A percentile compares a stretch with the other conserved stretches of the same genome.
phyloP scores from a whole-genome alignment of 73 alveolate genomes.

The Loxodes magnus region DNA sequence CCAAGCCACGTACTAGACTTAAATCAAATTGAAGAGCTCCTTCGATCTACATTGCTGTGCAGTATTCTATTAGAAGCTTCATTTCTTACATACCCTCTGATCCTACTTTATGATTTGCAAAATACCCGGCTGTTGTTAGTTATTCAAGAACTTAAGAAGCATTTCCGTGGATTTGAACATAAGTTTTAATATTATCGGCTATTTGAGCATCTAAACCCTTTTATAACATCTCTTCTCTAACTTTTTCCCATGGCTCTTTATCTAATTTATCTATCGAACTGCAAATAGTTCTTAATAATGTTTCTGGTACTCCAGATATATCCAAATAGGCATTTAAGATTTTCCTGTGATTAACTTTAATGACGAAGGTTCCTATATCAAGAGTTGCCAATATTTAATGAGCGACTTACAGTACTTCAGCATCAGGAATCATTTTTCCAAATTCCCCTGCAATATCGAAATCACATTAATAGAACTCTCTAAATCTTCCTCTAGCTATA shows the following conservation, averaged over 20 bases:
- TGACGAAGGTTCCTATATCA: conserved; percentile 46
- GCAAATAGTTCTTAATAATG: conserved; percentile 62
- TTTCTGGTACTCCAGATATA: conserved; percentile 50
- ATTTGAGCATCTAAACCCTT: conserved; percentile 69
- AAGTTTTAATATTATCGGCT: conserved; percentile 57
- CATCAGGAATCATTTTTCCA: conserved; percentile 80
- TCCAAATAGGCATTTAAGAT: conserved; percentile 64
- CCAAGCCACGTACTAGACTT: conserved; percentile 90
- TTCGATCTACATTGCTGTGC: conserved; percentile 37
- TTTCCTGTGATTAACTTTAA: conserved; percentile 70
- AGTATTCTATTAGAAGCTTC: conserved; percentile 51
- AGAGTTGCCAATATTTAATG: conserved; percentile 33
- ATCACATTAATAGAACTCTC: conserved; percentile 93
- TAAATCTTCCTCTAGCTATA: conserved; percentile 81
- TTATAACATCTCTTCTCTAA: conserved; percentile 58
- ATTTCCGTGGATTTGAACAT: conserved; percentile 55
- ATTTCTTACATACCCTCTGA: conserved; percentile 69
- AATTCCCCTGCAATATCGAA: conserved; percentile 87
- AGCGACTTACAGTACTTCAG: conserved; percentile 72
- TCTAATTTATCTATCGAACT: conserved; percentile 82
- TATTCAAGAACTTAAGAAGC: conserved; percentile 54
- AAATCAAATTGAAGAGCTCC: conserved; percentile 61
- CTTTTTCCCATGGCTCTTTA: conserved; percentile 83
- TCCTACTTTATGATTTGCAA: conserved; percentile 56
- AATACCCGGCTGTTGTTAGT: conserved; percentile 42